phyloP scores from a whole-genome alignment of 2,329 filamentous ascomycete genomes.

The Aspergillus sp. region DNA sequence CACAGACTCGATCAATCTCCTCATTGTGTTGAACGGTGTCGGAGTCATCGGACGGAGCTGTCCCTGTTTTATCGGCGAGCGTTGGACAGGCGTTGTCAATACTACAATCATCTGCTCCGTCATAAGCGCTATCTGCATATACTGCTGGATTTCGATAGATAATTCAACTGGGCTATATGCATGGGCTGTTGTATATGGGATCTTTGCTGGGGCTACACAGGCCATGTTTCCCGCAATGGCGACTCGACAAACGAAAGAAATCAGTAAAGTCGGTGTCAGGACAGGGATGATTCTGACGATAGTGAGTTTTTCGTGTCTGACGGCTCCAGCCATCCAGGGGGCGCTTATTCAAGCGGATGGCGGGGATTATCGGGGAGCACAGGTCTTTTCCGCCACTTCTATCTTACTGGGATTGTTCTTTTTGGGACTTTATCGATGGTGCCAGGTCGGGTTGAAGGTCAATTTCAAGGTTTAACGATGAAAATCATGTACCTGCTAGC shows the following conservation, averaged over 20 bases:
- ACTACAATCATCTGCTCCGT: not conserved
- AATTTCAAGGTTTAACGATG: no score
- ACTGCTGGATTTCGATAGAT: not conserved
- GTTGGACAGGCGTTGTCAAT: not conserved
- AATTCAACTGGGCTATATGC: not conserved
- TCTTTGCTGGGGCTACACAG: constrained; percentile 45
- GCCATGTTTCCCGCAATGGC: constrained; percentile 45
- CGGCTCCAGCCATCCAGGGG: constrained; percentile 48
- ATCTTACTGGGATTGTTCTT: no score
- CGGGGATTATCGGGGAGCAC: constrained; percentile 4
- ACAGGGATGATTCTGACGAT: constrained; percentile 50
- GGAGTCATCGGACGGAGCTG: constrained; percentile 1
- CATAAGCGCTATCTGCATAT: not conserved
- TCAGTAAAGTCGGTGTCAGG: constrained; percentile 45
- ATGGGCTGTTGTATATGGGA: constrained; percentile 36
- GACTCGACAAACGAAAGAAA: constrained; percentile 44
- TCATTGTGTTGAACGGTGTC: constrained; percentile 2
- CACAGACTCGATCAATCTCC: constrained; percentile 40
- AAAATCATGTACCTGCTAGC: no score
- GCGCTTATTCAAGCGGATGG: constrained; percentile 39
- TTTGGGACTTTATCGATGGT: no score
- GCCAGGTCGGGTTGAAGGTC: no score
- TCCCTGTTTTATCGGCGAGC: not conserved
- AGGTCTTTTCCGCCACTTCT: not conserved
- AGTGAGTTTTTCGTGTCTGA: constrained; percentile 44